Conservation (phyloP, 192 early-diverging fungal species). For the Linnemannia exigua region DNA sequence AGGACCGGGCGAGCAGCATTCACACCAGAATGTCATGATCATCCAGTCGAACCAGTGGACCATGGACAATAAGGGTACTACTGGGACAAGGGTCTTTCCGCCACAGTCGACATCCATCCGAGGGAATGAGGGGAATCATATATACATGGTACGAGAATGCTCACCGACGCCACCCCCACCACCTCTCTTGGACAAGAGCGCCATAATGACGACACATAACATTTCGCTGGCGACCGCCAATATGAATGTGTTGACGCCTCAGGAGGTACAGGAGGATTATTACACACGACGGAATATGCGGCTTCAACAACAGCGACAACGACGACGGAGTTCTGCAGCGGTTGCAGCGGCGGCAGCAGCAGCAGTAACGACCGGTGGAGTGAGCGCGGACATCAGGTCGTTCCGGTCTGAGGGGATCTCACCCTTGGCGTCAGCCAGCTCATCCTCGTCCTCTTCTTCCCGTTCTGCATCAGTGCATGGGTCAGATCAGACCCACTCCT, state of each 20-base stretch:
- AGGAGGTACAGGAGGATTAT: constrained; percentile 32
- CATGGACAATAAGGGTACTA: background rate
- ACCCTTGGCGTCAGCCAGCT: background rate
- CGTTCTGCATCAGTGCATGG: background rate
- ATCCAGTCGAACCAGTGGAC: constrained; percentile 48
- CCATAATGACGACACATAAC: constrained; percentile 34
- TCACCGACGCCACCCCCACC: background rate
- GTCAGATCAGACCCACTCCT: constrained; percentile 4
- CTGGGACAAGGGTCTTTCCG: background rate
- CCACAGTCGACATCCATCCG: background rate
- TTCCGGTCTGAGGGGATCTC: background rate
- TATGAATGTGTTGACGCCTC: constrained; percentile 38
- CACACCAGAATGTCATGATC: constrained; percentile 27
- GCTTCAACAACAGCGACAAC: constrained; percentile 12
- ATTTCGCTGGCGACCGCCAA: constrained; percentile 39
- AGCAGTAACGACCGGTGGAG: background rate
- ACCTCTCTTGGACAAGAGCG: constrained; percentile 13
- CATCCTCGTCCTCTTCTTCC: background rate
- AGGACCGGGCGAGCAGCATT: background rate
- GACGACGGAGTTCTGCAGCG: background rate
- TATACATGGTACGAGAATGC: constrained; percentile 10
- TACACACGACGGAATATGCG: constrained; percentile 32
- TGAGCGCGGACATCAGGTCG: background rate
- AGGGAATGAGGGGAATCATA: constrained; percentile 24
- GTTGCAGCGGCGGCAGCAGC: background rate